Evolutionary conservation across 306 rosid genomes (phyloP).

Genomic region (Abrus pulchellus): DNA sequence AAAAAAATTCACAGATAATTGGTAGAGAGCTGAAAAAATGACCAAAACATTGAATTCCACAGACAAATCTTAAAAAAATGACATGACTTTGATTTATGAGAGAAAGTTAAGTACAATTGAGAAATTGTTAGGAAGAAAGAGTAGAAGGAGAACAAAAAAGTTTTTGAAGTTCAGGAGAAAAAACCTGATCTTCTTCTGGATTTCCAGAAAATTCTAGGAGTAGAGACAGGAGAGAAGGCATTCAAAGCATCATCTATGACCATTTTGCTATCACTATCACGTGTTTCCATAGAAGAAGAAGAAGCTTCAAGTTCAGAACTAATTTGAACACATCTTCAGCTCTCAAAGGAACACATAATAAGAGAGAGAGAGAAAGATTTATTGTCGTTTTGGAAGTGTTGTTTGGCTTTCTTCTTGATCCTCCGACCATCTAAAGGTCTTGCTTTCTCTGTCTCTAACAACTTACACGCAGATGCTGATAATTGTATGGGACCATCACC

Average conservation of each 20-base stretch:
- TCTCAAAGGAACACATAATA: not conserved
- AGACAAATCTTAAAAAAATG: not conserved
- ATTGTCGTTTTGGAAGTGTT: not conserved
- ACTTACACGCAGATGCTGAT: conserved; percentile 50
- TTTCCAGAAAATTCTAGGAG: conserved; percentile 84
- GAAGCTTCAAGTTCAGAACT: conserved; percentile 18
- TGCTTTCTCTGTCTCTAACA: conserved; percentile 12
- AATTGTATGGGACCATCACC: conserved; percentile 49
- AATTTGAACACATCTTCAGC: not conserved
- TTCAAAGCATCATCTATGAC: conserved; percentile 62
- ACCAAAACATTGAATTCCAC: conserved; percentile 15
- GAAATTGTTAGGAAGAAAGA: not conserved
- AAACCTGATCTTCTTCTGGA: conserved; percentile 91
- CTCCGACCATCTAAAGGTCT: conserved; percentile 41
- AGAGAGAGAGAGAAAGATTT: not conserved
- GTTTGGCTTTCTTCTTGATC: conserved; percentile 40
- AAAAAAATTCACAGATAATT: not conserved
- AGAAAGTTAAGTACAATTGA: conserved; percentile 21
- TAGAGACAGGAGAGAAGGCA: conserved; percentile 74
- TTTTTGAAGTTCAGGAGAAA: not conserved
- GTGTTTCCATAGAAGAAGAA: conserved; percentile 59
- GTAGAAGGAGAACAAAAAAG: not conserved
- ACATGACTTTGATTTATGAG: conserved; percentile 17
- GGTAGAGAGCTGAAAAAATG: not conserved
- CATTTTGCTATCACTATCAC: conserved; percentile 47